Conservation (phyloP, 139 green algal genomes). For the Tetraselmis chui region DNA sequence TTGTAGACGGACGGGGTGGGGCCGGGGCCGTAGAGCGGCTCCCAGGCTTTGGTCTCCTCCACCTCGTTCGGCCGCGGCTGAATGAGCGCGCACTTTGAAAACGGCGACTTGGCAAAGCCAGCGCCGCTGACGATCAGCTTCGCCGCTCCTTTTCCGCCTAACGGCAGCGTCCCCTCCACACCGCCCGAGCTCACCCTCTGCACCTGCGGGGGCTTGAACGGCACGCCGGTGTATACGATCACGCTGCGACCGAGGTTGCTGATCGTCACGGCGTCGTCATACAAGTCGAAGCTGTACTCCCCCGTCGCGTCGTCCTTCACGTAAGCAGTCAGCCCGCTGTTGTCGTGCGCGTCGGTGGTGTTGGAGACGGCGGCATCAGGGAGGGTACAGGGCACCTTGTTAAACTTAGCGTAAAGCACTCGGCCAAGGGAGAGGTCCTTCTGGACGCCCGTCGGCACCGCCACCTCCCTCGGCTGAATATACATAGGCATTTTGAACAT, state of each 20-base stretch:
- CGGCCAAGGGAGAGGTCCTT: constrained; percentile 14
- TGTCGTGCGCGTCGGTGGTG: neutral
- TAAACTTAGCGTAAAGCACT: constrained; percentile 21
- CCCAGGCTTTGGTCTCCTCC: neutral
- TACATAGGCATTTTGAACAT: constrained; percentile 20
- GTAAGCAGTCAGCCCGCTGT: constrained; percentile 1
- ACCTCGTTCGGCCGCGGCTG: neutral
- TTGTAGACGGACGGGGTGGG: neutral
- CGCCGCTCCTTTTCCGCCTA: constrained; percentile 9
- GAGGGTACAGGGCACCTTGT: constrained; percentile 7
- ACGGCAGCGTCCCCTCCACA: neutral
- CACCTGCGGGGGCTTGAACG: constrained; percentile 12
- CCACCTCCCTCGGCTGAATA: neutral
- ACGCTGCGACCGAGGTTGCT: neutral
- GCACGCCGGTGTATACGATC: constrained; percentile 21
- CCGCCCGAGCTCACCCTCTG: neutral
- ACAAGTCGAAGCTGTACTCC: neutral
- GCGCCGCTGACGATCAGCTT: constrained; percentile 13
- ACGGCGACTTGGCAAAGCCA: constrained; percentile 21
- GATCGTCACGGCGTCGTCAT: neutral
- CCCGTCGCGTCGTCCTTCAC: neutral
- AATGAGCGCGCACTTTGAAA: constrained; percentile 14
- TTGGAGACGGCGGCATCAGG: neutral
- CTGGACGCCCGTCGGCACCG: constrained; percentile 9
- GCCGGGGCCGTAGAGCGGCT: neutral